Evolutionary conservation across 202 grass and related monocot species (phyloP).

Genomic region (Panicum virgatum): DNA sequence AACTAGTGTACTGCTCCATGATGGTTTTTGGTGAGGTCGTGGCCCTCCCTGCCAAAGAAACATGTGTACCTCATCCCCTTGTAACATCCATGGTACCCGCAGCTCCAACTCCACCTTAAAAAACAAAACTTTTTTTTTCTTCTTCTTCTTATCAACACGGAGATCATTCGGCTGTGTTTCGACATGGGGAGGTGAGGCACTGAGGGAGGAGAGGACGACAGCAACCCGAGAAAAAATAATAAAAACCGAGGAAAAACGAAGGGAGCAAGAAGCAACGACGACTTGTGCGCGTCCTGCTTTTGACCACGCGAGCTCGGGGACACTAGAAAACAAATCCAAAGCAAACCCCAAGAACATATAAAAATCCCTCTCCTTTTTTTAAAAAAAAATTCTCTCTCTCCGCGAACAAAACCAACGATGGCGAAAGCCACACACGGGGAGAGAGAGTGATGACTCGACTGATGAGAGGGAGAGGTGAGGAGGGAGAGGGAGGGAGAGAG

Average conservation of each 20-base stretch:
- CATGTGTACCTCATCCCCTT: slow-evolving; percentile 17
- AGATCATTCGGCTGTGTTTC: background rate
- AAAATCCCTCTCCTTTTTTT: background rate
- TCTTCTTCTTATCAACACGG: background rate
- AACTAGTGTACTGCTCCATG: background rate
- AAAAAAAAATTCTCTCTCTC: too few species aligned
- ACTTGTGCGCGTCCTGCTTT: slow-evolving; percentile 62
- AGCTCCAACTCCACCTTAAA: background rate
- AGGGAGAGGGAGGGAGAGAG: too few species aligned
- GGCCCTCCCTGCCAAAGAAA: background rate
- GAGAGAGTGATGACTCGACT: slow-evolving; percentile 26
- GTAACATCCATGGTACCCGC: slow-evolving; percentile 6
- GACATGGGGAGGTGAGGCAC: slow-evolving; percentile 22
- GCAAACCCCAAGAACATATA: background rate
- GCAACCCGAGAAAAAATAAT: background rate
- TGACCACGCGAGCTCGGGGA: slow-evolving; percentile 56
- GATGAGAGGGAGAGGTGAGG: background rate
- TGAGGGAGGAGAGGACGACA: slow-evolving; percentile 21
- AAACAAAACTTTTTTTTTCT: background rate
- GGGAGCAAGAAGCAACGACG: slow-evolving; percentile 23
- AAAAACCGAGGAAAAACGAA: background rate
- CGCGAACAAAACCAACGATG: background rate
- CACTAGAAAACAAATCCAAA: slow-evolving; percentile 12
- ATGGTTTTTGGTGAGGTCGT: background rate
- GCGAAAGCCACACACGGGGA: slow-evolving; percentile 21